These are phyloP conservation scores for Trametes meyenii DNA, from an alignment of 768 basidiomycete species.

Conservation along the genomic window DNA sequence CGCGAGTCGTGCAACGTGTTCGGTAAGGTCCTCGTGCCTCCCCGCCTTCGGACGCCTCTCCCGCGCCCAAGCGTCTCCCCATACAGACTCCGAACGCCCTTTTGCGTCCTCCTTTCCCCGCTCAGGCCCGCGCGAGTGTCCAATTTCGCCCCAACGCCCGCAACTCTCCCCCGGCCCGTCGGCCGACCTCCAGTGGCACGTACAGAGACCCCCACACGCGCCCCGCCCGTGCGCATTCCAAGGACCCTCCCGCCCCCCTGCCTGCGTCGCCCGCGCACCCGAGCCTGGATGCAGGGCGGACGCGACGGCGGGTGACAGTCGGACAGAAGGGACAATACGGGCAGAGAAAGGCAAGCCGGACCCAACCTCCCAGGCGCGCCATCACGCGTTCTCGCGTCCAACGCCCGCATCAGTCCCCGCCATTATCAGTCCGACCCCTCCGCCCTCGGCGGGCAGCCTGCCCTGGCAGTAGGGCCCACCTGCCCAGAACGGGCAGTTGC, in stretches of 20 bases:
- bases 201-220: background rate
- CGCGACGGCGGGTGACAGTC: conserved; percentile 1
- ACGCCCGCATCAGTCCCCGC: conserved; percentile 16
- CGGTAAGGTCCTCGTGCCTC: conserved; percentile 16
- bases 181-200: no score
- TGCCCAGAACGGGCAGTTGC: conserved; percentile 1
- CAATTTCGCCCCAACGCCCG: background rate
- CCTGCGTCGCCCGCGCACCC: background rate
- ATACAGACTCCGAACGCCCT: conserved; percentile 6
- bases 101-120: no score
- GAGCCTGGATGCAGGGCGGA: background rate
- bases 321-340: conserved; percentile 7
- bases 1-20: conserved; percentile 22
- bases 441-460: background rate
- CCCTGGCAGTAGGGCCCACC: background rate
- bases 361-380: background rate
- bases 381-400: conserved; percentile 24
- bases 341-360: conserved; percentile 14
- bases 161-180: background rate
- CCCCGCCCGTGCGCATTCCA: background rate
- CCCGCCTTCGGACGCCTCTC: conserved; percentile 11
- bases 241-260: background rate
- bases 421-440: background rate
- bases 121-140: no score
- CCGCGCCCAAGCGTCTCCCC: conserved; percentile 14